phyloP scores from a whole-genome alignment of 495 filamentous ascomycete species.

The Thermochaetoides thermophila region DNA sequence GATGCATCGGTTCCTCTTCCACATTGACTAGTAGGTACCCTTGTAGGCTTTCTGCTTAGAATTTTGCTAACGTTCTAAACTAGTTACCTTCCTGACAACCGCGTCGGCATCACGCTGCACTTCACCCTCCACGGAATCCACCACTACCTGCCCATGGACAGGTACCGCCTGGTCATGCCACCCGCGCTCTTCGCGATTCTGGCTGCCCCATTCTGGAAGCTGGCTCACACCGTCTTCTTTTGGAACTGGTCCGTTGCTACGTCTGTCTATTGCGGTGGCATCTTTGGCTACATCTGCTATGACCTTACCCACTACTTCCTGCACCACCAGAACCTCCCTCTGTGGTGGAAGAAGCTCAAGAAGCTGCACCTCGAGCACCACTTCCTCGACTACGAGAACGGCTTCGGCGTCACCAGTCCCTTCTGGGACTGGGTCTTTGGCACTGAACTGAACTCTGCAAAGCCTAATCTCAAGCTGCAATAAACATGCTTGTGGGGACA shows the following conservation, averaged over 20 bases:
- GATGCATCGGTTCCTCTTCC: constrained; percentile 86
- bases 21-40: constrained; percentile 65
- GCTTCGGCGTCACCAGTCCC: constrained; percentile 95
- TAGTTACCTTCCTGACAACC: constrained; percentile 83
- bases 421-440: constrained; percentile 94
- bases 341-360: constrained; percentile 79
- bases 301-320: constrained; percentile 98
- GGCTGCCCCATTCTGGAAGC: constrained; percentile 82
- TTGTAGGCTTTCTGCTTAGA: too few species aligned
- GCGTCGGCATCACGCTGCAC: constrained; percentile 73
- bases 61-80: constrained; percentile 7
- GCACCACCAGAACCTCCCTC: constrained; percentile 86
- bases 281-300: constrained; percentile 93
- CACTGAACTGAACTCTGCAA: too few species aligned
- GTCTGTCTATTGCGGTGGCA: constrained; percentile 69
- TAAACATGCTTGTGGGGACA: too few species aligned
- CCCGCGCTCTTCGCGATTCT: constrained; percentile 76
- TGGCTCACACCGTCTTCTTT: constrained; percentile 72
- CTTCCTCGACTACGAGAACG: constrained; percentile 90
- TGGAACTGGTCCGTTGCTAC: constrained; percentile 73
- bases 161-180: constrained; percentile 92
- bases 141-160: constrained; percentile 98
- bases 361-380: constrained; percentile 96
- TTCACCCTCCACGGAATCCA: constrained; percentile 96
- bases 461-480: too few species aligned